These are phyloP conservation scores for Leucogyrophana mollusca DNA, from an alignment of 768 basidiomycete species.

Conservation along the genomic window DNA sequence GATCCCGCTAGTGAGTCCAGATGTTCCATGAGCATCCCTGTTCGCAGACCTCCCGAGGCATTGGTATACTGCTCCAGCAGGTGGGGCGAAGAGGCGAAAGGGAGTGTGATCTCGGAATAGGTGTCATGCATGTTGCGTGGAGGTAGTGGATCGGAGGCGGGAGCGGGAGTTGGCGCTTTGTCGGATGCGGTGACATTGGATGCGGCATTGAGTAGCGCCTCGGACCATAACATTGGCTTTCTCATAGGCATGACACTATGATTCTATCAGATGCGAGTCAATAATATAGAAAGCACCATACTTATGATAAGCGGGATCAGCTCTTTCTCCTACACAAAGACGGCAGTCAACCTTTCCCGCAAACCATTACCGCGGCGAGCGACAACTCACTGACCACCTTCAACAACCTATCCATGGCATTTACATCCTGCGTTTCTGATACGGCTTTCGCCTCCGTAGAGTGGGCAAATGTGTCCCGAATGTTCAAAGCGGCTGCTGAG, in stretches of 20 bases:
- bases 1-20: slow-evolving; percentile 84
- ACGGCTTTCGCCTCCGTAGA: slow-evolving; percentile 19
- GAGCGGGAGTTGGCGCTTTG: slow-evolving; percentile 7
- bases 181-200: slow-evolving; percentile 23
- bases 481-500: not conserved
- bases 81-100: slow-evolving; percentile 57
- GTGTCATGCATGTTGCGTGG: slow-evolving; percentile 70
- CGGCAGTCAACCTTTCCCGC: not conserved
- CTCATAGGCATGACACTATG: slow-evolving; percentile 57
- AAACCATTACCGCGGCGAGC: slow-evolving; percentile 7
- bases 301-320: slow-evolving; percentile 55
- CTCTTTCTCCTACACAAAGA: slow-evolving; percentile 39
- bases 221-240: slow-evolving; percentile 54
- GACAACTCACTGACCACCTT: slow-evolving; percentile 52
- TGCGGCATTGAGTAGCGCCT: slow-evolving; percentile 43
- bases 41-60: slow-evolving; percentile 68
- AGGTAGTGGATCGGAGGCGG: slow-evolving; percentile 24
- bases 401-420: slow-evolving; percentile 54
- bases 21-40: slow-evolving; percentile 75
- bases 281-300: slow-evolving; percentile 16
- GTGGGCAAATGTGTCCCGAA: not conserved
- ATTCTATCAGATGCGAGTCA: slow-evolving; percentile 6
- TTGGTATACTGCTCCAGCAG: slow-evolving; percentile 71
- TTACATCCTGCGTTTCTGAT: slow-evolving; percentile 59
- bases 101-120: slow-evolving; percentile 63